phyloP scores from a whole-genome alignment of 768 basidiomycete species.

The Rhodocollybia butyracea region DNA sequence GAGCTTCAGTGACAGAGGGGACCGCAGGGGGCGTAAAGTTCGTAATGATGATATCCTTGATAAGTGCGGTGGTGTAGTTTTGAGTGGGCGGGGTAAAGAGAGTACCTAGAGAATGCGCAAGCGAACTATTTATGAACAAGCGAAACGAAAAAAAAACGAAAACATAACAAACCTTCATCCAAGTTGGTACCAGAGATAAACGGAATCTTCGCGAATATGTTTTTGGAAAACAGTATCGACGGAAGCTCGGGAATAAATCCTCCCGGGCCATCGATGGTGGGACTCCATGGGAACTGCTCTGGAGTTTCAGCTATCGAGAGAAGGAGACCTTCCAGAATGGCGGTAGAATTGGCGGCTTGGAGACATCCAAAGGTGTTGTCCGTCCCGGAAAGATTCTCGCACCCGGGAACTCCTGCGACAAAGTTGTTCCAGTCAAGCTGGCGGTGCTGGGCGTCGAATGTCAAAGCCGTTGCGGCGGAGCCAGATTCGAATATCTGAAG shows the following conservation, averaged over 20 bases:
- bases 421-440: conserved; percentile 10
- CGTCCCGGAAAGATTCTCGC: conserved; percentile 20
- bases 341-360: conserved; percentile 11
- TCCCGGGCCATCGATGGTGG: conserved; percentile 38
- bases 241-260: conserved; percentile 38
- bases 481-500: conserved; percentile 30
- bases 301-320: conserved; percentile 11
- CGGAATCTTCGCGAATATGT: conserved; percentile 30
- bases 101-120: conserved; percentile 26
- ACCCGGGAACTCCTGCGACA: conserved; percentile 27
- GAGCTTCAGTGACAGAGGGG: background rate
- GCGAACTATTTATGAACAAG: background rate
- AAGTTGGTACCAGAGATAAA: conserved; percentile 43
- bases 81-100: conserved; percentile 18
- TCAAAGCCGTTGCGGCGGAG: conserved; percentile 17
- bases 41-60: conserved; percentile 17
- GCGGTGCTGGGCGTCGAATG: conserved; percentile 16
- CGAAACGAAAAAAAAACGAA: background rate
- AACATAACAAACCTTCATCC: conserved; percentile 38
- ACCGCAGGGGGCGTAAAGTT: conserved; percentile 26
- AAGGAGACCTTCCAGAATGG: conserved; percentile 11
- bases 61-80: conserved; percentile 21
- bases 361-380: conserved; percentile 29
- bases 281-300: conserved; percentile 27
- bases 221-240: conserved; percentile 26